Evolutionary conservation across 805 yeast species (phyloP), one percentile per base, ranked within the genome.

Genomic region (Wickerhamiella sorbophila): DNA sequence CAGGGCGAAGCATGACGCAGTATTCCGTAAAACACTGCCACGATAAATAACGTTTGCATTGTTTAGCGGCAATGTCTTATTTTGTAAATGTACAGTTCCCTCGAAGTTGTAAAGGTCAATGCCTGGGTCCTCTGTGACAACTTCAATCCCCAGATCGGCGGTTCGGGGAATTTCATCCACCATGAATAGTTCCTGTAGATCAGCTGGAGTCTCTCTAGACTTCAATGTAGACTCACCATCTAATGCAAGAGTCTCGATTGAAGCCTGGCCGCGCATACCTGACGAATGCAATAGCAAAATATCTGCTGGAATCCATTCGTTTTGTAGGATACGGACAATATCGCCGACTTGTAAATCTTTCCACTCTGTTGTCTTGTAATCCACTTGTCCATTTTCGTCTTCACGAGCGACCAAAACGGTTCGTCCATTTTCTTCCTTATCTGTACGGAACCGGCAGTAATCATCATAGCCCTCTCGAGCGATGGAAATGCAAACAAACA

Each of bases 221-320:
- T 91, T 91, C 46, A 91, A 66, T 56, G 86, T 88, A 0, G 97
- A 91, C 60, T 91, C 98, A 39, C 99, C 99, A 61, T 91, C 98
- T 38, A 91, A 67, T 1, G 95, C 98, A 88, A 88, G 86, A 1
- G 99, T 91, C 59, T 91, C 99, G 16, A 87, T 76, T 49, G 74
- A 83, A 1, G 83, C 72, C 44, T 77, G 72, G 32, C 79, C 86
- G 42, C 49, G 49, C 31, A 60, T 59, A 3, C 76, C 77, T 39
- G 71, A 71, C 2, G 85, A 74, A 1, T 87, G 71, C 33, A 91
- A 55, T 2, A 91, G 52, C 2, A 91, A 57, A 2, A 91, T 55
- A 62, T 91, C 99, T 0, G 96, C 95, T 0, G 99, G 98, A 4
- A 88, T 71, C 81, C 94, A 82, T 46, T 91, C 97, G 61, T 86